Evolutionary conservation across 225 moss, liverwort and hornwort genomes (phyloP).

Genomic region (Ulota crispa): DNA sequence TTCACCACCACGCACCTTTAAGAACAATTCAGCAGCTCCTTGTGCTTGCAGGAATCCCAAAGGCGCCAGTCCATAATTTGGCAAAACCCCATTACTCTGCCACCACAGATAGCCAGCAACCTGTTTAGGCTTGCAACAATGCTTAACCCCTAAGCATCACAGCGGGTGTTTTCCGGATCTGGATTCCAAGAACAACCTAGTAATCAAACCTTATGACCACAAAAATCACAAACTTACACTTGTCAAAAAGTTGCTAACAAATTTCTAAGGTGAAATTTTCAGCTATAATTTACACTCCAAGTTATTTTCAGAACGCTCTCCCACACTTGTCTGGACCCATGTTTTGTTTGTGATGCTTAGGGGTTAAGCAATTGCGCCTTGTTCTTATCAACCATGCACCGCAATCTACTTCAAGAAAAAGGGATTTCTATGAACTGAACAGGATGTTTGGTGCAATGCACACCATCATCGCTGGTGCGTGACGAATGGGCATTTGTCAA

Average conservation of each 20-base stretch:
- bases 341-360: too few species aligned
- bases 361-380: background rate
- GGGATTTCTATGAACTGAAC: background rate
- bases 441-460: background rate
- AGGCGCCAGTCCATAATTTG: conserved; percentile 77
- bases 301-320: too few species aligned
- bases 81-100: conserved; percentile 80
- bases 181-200: too few species aligned
- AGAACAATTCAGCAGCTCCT: conserved; percentile 63
- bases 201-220: too few species aligned
- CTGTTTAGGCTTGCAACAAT: background rate
- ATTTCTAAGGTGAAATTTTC: too few species aligned
- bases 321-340: too few species aligned
- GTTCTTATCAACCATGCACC: background rate
- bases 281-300: too few species aligned
- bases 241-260: too few species aligned
- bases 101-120: conserved; percentile 19
- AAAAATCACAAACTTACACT: too few species aligned
- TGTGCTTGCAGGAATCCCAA: conserved; percentile 72
- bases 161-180: too few species aligned
- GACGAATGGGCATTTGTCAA: background rate
- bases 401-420: background rate
- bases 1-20: conserved; percentile 41
- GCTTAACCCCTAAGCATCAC: too few species aligned
- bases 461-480: background rate